phyloP scores from a whole-genome alignment of 2,329 filamentous ascomycete genomes.

The Ceratocystis colombiana region DNA sequence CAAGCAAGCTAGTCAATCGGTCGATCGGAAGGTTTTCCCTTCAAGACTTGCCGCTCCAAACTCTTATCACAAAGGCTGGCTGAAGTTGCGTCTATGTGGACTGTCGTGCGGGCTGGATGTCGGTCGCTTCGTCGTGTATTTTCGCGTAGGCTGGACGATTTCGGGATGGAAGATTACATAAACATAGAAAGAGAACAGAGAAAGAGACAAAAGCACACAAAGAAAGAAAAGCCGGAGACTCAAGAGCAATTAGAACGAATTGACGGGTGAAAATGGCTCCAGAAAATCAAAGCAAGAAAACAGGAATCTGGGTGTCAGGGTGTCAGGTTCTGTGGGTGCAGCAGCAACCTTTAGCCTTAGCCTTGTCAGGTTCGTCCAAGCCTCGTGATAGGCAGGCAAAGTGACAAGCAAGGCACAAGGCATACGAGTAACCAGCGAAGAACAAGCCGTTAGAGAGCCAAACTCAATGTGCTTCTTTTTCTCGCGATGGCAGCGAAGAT shows the following conservation, averaged over 20 bases:
- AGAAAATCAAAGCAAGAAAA: conserved; percentile 8
- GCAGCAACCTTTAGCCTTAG: not conserved
- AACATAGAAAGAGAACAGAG: not conserved
- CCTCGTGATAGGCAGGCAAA: conserved; percentile 11
- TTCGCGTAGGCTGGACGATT: conserved; percentile 1
- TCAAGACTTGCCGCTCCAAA: not conserved
- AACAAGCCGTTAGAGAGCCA: not conserved
- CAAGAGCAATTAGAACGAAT: not conserved
- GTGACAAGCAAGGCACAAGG: conserved; percentile 4
- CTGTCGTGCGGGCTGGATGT: not conserved
- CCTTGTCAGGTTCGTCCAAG: conserved; percentile 9
- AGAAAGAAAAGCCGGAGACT: not conserved
- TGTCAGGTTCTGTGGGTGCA: conserved; percentile 13
- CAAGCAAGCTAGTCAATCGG: not conserved
- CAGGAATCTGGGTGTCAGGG: not conserved
- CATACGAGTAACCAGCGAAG: conserved; percentile 3
- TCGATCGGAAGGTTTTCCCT: not conserved
- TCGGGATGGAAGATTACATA: not conserved
- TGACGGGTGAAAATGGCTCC: not conserved
- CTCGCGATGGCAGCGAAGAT: not conserved
- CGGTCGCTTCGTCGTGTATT: conserved; percentile 6
- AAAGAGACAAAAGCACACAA: not conserved
- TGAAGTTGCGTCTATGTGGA: not conserved
- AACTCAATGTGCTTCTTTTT: not conserved
- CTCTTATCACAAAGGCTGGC: not conserved